Base-by-base conservation (phyloP, 1,284 basidiomycete genomes). In the Ustilago nuda region DNA sequence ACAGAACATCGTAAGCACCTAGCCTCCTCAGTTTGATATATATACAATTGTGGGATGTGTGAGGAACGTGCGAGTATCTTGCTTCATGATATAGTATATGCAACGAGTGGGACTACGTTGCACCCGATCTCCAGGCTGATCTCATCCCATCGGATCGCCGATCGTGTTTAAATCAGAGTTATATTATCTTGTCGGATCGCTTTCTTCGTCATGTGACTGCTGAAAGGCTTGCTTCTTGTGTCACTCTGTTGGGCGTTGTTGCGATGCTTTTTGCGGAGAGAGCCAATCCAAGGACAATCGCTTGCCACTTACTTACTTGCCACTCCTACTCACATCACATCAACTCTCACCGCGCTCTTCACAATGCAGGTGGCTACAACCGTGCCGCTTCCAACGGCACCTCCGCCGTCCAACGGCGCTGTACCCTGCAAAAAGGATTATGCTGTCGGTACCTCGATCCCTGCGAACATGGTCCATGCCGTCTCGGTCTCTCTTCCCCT, bases 401-500 rank as follows among this genome's bases (percentile, higher is more conserved):
- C 70, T 17, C 27, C 37, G 50, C 62, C 71, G 1, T 39, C 62
- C 19, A 53, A 41, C 32, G 60, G 57, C 33, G 61, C 60, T n/a
- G 54, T 58, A 1, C 35, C 63, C 8, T 51, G 57, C 50, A 73
- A 78, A 23, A 73, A 61, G 64, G 75, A 78, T 56, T 68, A 62
- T 52, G 67, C 67, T 8, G 75, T 78, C 32, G 75, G 75, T 30
- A 78, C 75, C 19, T 74, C 86, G 8, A 85, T 88, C 12, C 87
- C 87, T 11, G 79, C 83, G 41, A 77, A 80, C 59, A 82, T 85
- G 17, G 82, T 83, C 5, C 97, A 99, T 84, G 97, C 97, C 43
- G 94, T 98, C 71, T 96, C 94, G 0, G 95, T 98, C n/a, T 98
- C 95, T 8, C 89, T 99, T 0, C 97, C 97, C 0, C 94, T 90